Percentiles rank a stretch among this genome's conserved stretches.
Conservation (phyloP, 169 alveolate genomes). For the Eimeria brunetti region DNA sequence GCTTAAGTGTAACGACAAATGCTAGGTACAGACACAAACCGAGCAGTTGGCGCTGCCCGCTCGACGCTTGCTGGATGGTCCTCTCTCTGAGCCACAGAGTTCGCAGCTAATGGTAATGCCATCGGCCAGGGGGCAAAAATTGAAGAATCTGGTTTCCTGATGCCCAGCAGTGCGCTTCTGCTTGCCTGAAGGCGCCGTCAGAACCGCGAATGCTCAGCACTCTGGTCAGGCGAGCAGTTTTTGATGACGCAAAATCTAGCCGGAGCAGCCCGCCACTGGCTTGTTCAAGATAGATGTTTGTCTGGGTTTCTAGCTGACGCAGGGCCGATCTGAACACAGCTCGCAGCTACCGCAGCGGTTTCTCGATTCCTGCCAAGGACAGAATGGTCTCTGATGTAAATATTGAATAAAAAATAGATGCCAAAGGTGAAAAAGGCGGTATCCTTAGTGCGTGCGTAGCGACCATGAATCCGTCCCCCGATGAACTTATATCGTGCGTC, state of each 20-base stretch:
- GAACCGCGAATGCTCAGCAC: constrained; percentile 69
- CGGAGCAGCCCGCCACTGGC: constrained; percentile 72
- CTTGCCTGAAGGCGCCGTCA: constrained; percentile 75
- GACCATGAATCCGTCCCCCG: not conserved
- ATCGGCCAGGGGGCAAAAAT: not conserved
- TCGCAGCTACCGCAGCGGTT: not conserved
- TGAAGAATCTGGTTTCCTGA: not conserved
- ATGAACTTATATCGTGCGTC: not conserved
- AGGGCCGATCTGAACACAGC: constrained; percentile 41
- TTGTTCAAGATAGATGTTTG: constrained; percentile 41
- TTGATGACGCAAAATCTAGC: constrained; percentile 57
- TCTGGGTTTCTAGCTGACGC: constrained; percentile 48
- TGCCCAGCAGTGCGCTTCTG: not conserved
- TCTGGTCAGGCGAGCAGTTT: constrained; percentile 39
- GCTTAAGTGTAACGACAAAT: constrained; percentile 44
- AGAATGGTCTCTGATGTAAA: not conserved
- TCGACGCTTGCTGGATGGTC: constrained; percentile 66
- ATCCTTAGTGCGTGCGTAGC: not conserved
- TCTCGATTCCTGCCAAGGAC: not conserved
- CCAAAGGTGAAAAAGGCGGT: not conserved
- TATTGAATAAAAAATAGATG: not conserved
- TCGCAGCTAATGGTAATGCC: not conserved
- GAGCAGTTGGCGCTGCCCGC: constrained; percentile 66
- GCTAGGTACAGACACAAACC: constrained; percentile 67
- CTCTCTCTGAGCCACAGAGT: constrained; percentile 41